Percentiles rank a stretch among this genome's conserved stretches.
Conservation (phyloP, 495 filamentous ascomycete genomes). For the Hamigera avellanea region DNA sequence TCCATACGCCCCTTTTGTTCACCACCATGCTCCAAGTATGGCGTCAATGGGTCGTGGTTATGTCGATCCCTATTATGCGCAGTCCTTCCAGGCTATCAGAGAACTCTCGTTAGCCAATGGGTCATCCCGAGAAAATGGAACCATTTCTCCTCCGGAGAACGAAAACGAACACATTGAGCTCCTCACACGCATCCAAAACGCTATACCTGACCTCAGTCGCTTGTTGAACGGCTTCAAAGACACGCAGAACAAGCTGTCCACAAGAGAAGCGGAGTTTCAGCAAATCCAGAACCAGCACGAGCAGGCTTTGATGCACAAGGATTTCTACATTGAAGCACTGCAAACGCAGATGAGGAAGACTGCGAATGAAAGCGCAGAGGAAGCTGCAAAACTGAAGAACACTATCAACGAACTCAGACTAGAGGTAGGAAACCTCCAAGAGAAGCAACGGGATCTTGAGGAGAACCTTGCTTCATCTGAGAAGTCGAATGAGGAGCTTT, state of each 20-base stretch:
- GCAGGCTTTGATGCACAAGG: constrained; percentile 36
- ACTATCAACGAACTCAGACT: constrained; percentile 38
- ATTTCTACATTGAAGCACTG: constrained; percentile 41
- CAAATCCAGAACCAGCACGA: constrained; percentile 36
- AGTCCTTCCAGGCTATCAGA: constrained; percentile 22
- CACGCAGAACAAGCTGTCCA: constrained; percentile 30
- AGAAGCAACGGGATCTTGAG: constrained; percentile 40
- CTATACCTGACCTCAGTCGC: constrained; percentile 38
- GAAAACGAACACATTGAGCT: constrained; percentile 31
- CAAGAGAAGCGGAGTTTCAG: constrained; percentile 34
- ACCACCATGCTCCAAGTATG: constrained; percentile 5
- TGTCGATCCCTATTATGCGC: constrained; percentile 19
- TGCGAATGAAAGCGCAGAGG: constrained; percentile 37
- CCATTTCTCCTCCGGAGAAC: constrained; percentile 19
- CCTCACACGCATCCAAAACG: constrained; percentile 34
- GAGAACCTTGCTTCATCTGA: constrained; percentile 27
- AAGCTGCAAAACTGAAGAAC: constrained; percentile 33
- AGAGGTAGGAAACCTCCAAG: constrained; percentile 47
- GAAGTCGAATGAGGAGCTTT: constrained; percentile 30
- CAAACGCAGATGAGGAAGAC: constrained; percentile 42
- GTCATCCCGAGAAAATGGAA: constrained; percentile 16
- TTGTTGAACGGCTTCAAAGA: constrained; percentile 35
- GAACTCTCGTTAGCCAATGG: constrained; percentile 17
- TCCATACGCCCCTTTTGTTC: constrained; percentile 23
- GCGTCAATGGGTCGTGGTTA: constrained; percentile 22